Evolutionary conservation across 2,329 filamentous ascomycete species (phyloP), one percentile per base, ranked within the genome.

Genomic region (Sordariomycetes sp.): DNA sequence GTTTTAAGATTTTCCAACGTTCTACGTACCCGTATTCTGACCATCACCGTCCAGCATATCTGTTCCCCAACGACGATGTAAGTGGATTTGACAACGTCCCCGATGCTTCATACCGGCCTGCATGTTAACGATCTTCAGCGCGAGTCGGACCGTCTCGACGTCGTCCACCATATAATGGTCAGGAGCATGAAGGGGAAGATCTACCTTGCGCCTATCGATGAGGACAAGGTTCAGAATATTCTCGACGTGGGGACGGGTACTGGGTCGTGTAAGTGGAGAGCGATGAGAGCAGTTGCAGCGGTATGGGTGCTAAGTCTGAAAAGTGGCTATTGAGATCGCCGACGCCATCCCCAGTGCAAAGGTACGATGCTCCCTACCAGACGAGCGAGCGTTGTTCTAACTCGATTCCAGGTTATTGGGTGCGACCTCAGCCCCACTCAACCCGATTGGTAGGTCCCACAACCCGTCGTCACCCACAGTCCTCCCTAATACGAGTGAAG

Each of bases 291-390:
- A 25, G 22, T 7, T 8, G 22, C 12, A 24, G 18, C 3, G 11
- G 2, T 22, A 22, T 28, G 35, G 11, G 18, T 32, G n/a, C n/a
- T 40, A 40, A 24, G 18, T 40, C 4, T 22, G 4, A 37, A 37
- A 16, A 54, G 53, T 35, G 80, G 76, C 79, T 5, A 80, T 83
- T 58, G 78, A 79, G 59, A 61, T 66, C 1, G 65, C 62, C 11
- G 66, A 68, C 46, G 10, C 55, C n/a, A 61, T 61, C 37, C 65
- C 65, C 8, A 59, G 61, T 8, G 63, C 66, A 18, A 57, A 64
- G 54, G 54, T 46, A 55, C 16, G n/a, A 16, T 35, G 16, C 8
- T 10, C 35, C 25, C 14, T 24, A 22, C 46, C 11, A 11, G n/a
- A 24, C 28, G 28, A 48, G 1, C 46, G 1, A 20, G 20, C 14